Conservation (phyloP, 2,329 filamentous ascomycete species). For the Sarocladiaceae sp. region DNA sequence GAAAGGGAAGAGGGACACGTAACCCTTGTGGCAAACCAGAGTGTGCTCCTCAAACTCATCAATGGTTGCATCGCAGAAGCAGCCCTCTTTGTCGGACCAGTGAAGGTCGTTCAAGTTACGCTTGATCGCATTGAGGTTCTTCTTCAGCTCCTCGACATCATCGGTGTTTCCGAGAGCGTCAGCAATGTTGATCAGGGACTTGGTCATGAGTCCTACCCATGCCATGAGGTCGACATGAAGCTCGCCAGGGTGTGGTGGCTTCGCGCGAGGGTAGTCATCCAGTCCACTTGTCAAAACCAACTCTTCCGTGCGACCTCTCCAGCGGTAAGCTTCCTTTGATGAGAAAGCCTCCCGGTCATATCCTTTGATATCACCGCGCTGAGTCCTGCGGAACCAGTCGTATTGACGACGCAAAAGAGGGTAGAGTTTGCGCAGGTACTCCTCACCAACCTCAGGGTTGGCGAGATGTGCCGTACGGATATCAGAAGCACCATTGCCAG, state of each 20-base stretch:
- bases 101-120: constrained; percentile 89
- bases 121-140: constrained; percentile 68
- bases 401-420: constrained; percentile 85
- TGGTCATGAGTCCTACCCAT: constrained; percentile 96
- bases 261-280: constrained; percentile 90
- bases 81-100: constrained; percentile 74
- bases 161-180: constrained; percentile 67
- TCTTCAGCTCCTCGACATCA: constrained; percentile 66
- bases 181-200: constrained; percentile 76
- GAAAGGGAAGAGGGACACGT: constrained; percentile 90
- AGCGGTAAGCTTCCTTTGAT: constrained; percentile 87
- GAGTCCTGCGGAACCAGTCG: constrained; percentile 90
- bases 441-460: constrained; percentile 59
- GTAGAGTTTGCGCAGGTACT: constrained; percentile 72
- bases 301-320: constrained; percentile 80
- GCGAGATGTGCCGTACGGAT: constrained; percentile 60
- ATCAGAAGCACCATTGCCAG: constrained; percentile 34
- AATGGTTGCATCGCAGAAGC: constrained; percentile 91
- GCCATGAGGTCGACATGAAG: constrained; percentile 90
- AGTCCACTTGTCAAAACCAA: constrained; percentile 91
- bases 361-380: constrained; percentile 80
- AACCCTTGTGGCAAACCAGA: constrained; percentile 93
- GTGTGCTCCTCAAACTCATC: constrained; percentile 89
- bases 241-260: constrained; percentile 92
- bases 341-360: constrained; percentile 89